These are phyloP conservation scores for Mesembryanthemum crystallinum DNA, from an alignment of 148 eudicot species.

Conservation along the genomic window DNA sequence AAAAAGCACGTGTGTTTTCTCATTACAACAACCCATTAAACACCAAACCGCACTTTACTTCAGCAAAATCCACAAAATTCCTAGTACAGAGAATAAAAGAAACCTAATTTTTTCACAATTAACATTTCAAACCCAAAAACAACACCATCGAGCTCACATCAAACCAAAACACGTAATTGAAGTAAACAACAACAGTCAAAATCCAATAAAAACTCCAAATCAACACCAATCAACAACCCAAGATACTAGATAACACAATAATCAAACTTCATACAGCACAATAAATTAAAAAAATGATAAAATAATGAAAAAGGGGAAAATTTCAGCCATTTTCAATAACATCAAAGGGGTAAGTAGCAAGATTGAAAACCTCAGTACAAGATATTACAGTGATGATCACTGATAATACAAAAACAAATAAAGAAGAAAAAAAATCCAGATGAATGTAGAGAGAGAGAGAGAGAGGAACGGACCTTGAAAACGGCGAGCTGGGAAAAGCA, in stretches of 20 bases:
- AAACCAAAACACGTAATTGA: constrained; percentile 16
- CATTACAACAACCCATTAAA: not conserved
- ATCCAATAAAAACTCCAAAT: constrained; percentile 7
- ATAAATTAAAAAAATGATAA: not conserved
- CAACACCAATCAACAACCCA: constrained; percentile 20
- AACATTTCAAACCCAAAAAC: not conserved
- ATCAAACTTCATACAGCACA: not conserved
- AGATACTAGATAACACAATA: not conserved
- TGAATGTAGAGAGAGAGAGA: constrained; percentile 8
- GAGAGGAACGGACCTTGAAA: constrained; percentile 22
- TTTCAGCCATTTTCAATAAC: not conserved
- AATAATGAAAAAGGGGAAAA: not conserved
- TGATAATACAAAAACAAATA: not conserved
- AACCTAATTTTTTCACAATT: not conserved
- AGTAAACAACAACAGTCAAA: constrained; percentile 2
- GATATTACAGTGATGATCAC: constrained; percentile 28
- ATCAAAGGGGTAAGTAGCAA: not conserved
- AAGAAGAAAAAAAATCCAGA: not conserved
- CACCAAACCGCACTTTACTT: constrained; percentile 12
- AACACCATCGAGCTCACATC: constrained; percentile 23
- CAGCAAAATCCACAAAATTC: constrained; percentile 10
- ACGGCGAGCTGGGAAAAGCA: constrained; percentile 23
- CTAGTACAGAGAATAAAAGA: not conserved
- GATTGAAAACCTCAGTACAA: not conserved
- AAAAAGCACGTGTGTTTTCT: not conserved